Conservation (phyloP, 2,329 filamentous ascomycete genomes). For the Kalmusia sp. region DNA sequence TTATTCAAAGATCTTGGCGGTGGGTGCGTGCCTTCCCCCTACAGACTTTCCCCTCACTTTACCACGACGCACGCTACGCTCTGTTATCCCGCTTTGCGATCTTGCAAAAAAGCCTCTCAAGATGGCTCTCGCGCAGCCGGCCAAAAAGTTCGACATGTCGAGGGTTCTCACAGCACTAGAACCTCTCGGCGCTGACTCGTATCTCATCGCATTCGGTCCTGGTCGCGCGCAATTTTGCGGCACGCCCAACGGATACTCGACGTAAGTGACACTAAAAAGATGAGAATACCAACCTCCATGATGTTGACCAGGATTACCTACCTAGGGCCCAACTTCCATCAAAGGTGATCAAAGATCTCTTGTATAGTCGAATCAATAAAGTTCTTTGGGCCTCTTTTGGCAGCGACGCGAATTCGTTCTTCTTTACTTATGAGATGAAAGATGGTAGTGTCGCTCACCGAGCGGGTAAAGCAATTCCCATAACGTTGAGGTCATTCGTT, state of each 20-base stretch:
- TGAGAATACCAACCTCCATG: not conserved
- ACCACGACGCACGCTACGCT: too few species aligned
- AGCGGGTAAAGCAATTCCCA: conserved; percentile 18
- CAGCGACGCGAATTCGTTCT: conserved; percentile 29
- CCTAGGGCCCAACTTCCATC: conserved; percentile 29
- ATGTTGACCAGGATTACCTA: not conserved
- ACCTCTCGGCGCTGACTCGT: conserved; percentile 25
- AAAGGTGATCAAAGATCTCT: conserved; percentile 15
- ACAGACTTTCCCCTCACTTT: too few species aligned
- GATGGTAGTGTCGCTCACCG: conserved; percentile 16
- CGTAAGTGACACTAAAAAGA: conserved; percentile 21
- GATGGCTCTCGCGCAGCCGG: not conserved
- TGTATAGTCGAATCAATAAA: conserved; percentile 15
- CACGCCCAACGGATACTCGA: conserved; percentile 35
- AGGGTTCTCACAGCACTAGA: conserved; percentile 10
- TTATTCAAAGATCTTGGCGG: not conserved
- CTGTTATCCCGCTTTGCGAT: too few species aligned
- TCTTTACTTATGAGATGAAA: conserved; percentile 29
- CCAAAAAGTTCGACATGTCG: conserved; percentile 6
- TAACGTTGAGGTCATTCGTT: conserved; percentile 17
- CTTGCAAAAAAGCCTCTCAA: not conserved
- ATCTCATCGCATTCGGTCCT: conserved; percentile 35
- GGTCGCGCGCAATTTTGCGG: conserved; percentile 29
- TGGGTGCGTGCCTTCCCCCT: not conserved
- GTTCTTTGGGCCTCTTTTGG: conserved; percentile 38